Evolutionary conservation across 768 basidiomycete genomes (phyloP).

Genomic region (Xanthoconium stramineum): DNA sequence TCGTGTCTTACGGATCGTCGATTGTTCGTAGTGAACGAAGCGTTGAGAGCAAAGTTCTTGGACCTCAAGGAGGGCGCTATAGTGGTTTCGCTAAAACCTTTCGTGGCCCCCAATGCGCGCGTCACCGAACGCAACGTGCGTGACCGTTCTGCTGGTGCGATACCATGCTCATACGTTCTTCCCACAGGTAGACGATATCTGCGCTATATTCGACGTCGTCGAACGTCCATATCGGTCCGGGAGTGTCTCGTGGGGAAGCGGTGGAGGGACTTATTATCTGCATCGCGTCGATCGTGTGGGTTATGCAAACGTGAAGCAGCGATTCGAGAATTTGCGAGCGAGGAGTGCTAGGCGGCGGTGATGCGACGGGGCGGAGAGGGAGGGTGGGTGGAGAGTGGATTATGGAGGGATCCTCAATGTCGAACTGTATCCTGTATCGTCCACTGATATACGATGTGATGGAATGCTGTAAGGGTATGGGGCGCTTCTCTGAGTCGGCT

Average conservation of each 20-base stretch:
- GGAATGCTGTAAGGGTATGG: too few relatives aligned
- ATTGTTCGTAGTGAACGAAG: conserved; percentile 69
- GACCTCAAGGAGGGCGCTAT: conserved; percentile 92
- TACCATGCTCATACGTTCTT: not conserved
- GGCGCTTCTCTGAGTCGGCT: too few relatives aligned
- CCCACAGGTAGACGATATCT: conserved; percentile 68
- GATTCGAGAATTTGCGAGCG: conserved; percentile 50
- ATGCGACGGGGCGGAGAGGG: not conserved
- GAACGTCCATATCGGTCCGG: conserved; percentile 67
- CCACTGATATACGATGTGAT: not conserved
- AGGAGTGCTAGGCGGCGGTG: conserved; percentile 28
- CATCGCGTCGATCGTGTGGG: conserved; percentile 75
- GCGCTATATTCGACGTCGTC: conserved; percentile 76
- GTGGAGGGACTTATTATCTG: conserved; percentile 67
- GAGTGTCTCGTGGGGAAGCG: conserved; percentile 78
- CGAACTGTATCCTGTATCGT: not conserved
- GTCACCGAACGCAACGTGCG: conserved; percentile 82
- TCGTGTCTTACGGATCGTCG: not conserved
- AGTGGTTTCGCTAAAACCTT: conserved; percentile 86
- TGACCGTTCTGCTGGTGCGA: not conserved
- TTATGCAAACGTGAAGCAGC: conserved; percentile 56
- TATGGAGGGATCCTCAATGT: not conserved
- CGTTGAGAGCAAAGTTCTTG: conserved; percentile 82
- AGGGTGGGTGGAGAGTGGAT: not conserved
- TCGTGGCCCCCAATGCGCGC: conserved; percentile 71